Evolutionary conservation across 176 grass and related monocot species (phyloP).

Genomic region (Elymus sibiricus): DNA sequence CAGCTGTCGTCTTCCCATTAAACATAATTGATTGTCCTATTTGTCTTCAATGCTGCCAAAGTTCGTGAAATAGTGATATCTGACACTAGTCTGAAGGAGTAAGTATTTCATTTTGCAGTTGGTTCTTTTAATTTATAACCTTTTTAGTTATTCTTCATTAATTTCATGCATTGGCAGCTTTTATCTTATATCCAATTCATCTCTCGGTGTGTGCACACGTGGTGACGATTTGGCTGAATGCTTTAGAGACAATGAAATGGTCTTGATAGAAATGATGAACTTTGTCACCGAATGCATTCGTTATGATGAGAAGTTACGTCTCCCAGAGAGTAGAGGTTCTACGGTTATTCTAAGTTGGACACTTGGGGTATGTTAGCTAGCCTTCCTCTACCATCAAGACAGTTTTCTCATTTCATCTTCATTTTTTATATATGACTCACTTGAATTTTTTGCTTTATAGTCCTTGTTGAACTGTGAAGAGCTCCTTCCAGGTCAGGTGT

Average conservation of each 20-base stretch:
- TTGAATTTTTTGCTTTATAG: no score
- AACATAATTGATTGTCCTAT: no score
- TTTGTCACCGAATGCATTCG: not conserved
- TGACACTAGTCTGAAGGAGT: not conserved
- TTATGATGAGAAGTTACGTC: not conserved
- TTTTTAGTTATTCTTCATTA: not conserved
- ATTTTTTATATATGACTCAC: no score
- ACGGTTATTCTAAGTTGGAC: not conserved
- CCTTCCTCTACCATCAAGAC: not conserved
- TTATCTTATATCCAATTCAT: not conserved
- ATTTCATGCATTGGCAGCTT: not conserved
- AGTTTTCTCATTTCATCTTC: not conserved
- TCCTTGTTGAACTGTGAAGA: not conserved
- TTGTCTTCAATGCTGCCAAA: no score
- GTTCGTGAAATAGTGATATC: not conserved
- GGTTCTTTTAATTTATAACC: not conserved
- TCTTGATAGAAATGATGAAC: not conserved
- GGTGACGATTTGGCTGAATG: not conserved
- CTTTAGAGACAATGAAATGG: not conserved
- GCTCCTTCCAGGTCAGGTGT: not conserved
- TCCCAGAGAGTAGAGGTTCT: not conserved
- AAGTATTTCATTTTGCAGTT: not conserved
- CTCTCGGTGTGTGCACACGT: not conserved
- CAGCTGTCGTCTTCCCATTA: no score
- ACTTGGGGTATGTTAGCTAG: not conserved